These are phyloP conservation scores for Aureobasidium sp. DNA, from an alignment of 2,329 filamentous ascomycete genomes.

Conservation along the genomic window DNA sequence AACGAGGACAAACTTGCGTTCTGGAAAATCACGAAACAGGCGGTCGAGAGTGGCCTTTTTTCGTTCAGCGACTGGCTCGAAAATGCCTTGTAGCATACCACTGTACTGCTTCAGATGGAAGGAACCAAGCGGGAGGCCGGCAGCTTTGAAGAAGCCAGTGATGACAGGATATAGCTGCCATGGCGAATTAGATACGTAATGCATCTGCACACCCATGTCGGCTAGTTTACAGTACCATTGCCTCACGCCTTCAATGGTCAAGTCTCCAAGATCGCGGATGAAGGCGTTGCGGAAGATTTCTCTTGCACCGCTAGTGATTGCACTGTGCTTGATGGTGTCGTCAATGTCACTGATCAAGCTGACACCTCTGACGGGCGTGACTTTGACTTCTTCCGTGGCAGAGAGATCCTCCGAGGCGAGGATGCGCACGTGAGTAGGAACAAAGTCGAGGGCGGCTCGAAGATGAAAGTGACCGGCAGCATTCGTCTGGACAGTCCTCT, in stretches of 20 bases:
- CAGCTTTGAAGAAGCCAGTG: constrained; percentile 73
- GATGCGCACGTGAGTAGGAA: constrained; percentile 83
- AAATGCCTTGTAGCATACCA: constrained; percentile 96
- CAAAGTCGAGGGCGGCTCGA: constrained; percentile 75
- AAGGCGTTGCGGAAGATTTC: constrained; percentile 98
- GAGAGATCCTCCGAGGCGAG: constrained; percentile 81
- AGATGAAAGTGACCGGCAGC: constrained; percentile 82
- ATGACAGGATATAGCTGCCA: constrained; percentile 95
- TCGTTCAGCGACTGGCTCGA: constrained; percentile 90
- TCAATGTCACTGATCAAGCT: constrained; percentile 97
- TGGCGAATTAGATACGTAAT: constrained; percentile 98
- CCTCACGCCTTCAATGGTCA: constrained; percentile 77
- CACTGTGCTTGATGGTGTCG: constrained; percentile 94
- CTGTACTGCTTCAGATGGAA: constrained; percentile 95
- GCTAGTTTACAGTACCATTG: constrained; percentile 82
- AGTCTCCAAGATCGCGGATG: constrained; percentile 71
- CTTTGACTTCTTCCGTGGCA: constrained; percentile 65
- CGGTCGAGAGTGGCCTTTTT: constrained; percentile 84
- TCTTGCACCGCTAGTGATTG: constrained; percentile 75
- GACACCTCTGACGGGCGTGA: constrained; percentile 72
- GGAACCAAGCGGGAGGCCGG: constrained; percentile 76
- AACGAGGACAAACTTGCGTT: constrained; percentile 81
- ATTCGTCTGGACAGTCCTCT: constrained; percentile 76
- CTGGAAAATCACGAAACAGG: constrained; percentile 82
- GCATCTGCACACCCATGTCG: constrained; percentile 75